Evolutionary conservation across 345 rosid species (phyloP), one percentile per base, ranked within the genome.

Genomic region (Heritiera littoralis): DNA sequence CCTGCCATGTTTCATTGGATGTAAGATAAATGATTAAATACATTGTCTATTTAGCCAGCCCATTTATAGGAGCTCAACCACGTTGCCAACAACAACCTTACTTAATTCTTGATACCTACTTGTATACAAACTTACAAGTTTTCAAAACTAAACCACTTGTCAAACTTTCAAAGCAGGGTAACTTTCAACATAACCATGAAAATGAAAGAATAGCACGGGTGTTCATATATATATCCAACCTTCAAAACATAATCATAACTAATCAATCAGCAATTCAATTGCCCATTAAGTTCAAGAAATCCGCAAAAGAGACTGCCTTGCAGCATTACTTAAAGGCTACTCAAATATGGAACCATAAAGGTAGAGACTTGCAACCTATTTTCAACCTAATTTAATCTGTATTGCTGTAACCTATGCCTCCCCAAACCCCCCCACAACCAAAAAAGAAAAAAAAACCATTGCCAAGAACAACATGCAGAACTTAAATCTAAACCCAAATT

Each of bases 341-440:
- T 54, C 30, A 72, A 55, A 52, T 72, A 54, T 55, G 46, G 49
- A 13, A 73, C 64, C 15, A 72, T 52, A 54, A 72, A 72, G 63
- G 76, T 5, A 18, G n/a, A 4, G 48, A 5, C n/a, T 52, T 52
- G 60, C 23, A 72, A 72, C 35, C 75, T 35, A 72, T 17, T 72
- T 54, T 72, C 17, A 54, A 72, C 48, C 46, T 17, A n/a, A 35
- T 51, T 18, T 35, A 38, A 72, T 35, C 12, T 9, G 28, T 51
- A 51, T 72, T 17, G 28, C 9, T 9, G 41, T 51, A 72, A 45
- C 10, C 12, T 51, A 15, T 54, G 58, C 58, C 6, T 0, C 55
- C 18, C 58, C 15, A 6, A 5, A 10, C 40, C 18, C 38, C 38
- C 38, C 38, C 38, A 23, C 28, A 23, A 23, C 38, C 38, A 35